phyloP scores from a whole-genome alignment of 2,329 filamentous ascomycete species.

The Colletotrichum melonis region DNA sequence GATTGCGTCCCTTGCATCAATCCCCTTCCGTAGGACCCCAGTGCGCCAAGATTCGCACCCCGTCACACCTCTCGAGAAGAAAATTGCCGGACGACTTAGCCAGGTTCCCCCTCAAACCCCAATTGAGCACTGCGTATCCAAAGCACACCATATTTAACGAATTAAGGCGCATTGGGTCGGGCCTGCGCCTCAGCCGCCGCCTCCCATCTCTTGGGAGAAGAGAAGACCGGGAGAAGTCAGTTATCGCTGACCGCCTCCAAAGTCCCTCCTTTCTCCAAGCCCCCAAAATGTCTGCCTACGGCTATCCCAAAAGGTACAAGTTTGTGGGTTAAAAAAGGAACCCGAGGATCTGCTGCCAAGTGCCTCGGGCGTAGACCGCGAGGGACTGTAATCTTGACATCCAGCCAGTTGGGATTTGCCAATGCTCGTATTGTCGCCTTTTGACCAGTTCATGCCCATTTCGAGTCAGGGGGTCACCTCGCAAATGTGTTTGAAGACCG shows the following conservation, averaged over 20 bases:
- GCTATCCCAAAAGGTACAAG: slow-evolving; percentile 6
- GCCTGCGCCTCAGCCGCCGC: slow-evolving; percentile 17
- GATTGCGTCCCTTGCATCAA: slow-evolving; percentile 28
- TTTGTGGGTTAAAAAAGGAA: background rate
- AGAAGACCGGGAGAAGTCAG: background rate
- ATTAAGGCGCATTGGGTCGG: background rate
- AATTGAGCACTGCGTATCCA: background rate
- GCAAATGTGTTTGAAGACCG: background rate
- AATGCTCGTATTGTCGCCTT: slow-evolving; percentile 27
- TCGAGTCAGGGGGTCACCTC: slow-evolving; percentile 18
- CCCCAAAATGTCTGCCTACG: background rate
- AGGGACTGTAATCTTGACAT: slow-evolving; percentile 31
- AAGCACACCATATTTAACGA: background rate
- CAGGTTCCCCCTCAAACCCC: background rate
- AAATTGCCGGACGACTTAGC: slow-evolving; percentile 16
- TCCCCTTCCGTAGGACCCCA: slow-evolving; percentile 20
- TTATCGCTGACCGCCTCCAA: background rate
- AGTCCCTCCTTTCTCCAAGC: background rate
- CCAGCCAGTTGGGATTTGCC: slow-evolving; percentile 20
- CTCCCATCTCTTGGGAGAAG: background rate
- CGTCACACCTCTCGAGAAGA: slow-evolving; percentile 5
- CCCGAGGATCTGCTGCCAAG: slow-evolving; percentile 8
- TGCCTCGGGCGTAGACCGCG: slow-evolving; percentile 19
- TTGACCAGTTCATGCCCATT: background rate
- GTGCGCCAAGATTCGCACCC: slow-evolving; percentile 24